Evolutionary conservation across 352 stramenopile species (phyloP), one percentile per base, ranked within the genome.

Genomic region (Phytophthora brassicae): DNA sequence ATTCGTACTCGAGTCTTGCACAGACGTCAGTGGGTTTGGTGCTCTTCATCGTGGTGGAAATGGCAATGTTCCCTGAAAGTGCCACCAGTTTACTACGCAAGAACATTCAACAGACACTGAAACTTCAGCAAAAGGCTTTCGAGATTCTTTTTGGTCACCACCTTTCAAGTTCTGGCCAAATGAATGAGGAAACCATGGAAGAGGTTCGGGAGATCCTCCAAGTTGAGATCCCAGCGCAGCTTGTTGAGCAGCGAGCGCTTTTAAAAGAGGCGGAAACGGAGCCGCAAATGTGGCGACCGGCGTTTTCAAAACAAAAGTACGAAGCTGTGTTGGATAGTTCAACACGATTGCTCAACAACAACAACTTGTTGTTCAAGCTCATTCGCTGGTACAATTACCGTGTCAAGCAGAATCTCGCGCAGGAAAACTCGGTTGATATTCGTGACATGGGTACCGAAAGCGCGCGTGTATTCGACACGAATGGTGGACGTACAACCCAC

Each of bases 241-340:
- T 92, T 14, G 80, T 69, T 0, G 77, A 90, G 46, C 81, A 92
- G 38, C 54, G 74, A 20, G 72, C 74, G 36, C 54, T 94, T n/a
- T 54, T 94, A 9, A 57, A 58, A 2, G 86, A 94, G 51, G 84
- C 82, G 0, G 74, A 79, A 56, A 64, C 66, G 1, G 86, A 94
- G 49, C 86, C 86, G 6, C 62, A 75, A 38, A 54, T 94, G 47
- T 94, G 86, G 86, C 70, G 77, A 12, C 86, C 81, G 0, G 36
- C 66, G 13, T 94, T 94, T 38, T 94, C 86, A 2, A 72, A 72
- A 24, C 66, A 85, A 28, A 94, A 94, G 62, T 94, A 94, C 60
- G 71, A 88, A 36, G 49, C 62, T 0, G 79, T 94, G 12, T 56
- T 94, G 1, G 71, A 90, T 5, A 79, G 69, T 28, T 86, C 65